Percentiles rank a stretch among this genome's conserved stretches.
These are phyloP conservation scores for Heracleum sosnowskyi DNA, from an alignment of 129 eudicot genomes.

Conservation along the genomic window DNA sequence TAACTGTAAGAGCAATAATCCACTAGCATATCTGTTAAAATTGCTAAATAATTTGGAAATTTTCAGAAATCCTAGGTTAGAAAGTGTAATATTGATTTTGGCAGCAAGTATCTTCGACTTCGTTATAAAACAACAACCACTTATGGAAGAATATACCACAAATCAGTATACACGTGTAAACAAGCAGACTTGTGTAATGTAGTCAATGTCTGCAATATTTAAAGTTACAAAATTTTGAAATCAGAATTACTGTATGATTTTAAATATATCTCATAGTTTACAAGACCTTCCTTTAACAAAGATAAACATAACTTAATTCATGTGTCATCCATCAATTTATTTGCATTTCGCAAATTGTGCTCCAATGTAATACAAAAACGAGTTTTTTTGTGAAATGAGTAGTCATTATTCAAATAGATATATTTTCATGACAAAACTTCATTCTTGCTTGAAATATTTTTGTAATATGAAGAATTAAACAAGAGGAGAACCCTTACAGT, in stretches of 20 bases:
- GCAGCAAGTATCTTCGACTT: not conserved
- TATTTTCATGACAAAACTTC: not conserved
- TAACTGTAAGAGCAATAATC: not conserved
- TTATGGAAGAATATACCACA: not conserved
- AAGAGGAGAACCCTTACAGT: constrained; percentile 32
- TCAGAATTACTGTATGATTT: no score
- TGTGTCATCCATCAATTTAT: not conserved
- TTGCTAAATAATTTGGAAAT: not conserved
- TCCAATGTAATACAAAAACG: not conserved
- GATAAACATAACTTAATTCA: no score
- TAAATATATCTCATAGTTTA: no score
- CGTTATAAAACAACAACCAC: not conserved
- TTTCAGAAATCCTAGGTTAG: not conserved
- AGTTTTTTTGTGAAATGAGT: not conserved
- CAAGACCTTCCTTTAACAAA: no score
- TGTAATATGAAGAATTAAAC: not conserved
- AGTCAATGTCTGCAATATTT: no score
- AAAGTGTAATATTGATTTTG: not conserved
- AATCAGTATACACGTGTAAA: no score
- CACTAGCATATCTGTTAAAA: not conserved
- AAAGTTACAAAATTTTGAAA: no score
- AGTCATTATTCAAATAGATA: not conserved
- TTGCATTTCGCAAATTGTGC: not conserved
- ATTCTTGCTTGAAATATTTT: not conserved
- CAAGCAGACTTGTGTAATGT: no score